These are phyloP conservation scores for Pseudocercospora musae DNA, from an alignment of 2,329 filamentous ascomycete genomes.

Conservation along the genomic window DNA sequence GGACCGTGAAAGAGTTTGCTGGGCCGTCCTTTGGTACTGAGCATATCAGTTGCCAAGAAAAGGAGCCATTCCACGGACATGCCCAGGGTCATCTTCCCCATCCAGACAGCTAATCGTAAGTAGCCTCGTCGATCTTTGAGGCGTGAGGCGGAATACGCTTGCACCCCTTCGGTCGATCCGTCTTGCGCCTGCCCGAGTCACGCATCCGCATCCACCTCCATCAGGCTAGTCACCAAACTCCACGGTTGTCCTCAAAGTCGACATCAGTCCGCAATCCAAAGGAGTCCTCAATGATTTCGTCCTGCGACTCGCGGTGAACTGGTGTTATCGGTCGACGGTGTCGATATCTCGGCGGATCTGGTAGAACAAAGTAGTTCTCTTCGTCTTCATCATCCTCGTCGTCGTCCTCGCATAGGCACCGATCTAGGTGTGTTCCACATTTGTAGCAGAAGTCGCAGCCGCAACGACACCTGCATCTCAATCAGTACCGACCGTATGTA, in stretches of 20 bases:
- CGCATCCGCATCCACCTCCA: neutral
- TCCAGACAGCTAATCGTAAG: neutral
- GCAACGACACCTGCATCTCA: slow-evolving; percentile 6
- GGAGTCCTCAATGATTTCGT: slow-evolving; percentile 16
- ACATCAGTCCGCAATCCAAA: neutral
- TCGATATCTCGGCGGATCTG: neutral
- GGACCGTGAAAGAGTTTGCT: too few relatives aligned
- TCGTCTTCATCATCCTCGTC: slow-evolving; percentile 12
- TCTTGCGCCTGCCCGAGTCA: neutral
- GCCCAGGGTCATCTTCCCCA: neutral
- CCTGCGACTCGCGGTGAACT: slow-evolving; percentile 1
- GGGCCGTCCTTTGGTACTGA: too few relatives aligned
- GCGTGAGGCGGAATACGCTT: neutral
- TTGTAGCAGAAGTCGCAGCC: slow-evolving; percentile 14
- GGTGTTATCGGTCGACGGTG: neutral
- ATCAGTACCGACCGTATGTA: neutral
- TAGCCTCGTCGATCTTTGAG: neutral
- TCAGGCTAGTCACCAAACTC: neutral
- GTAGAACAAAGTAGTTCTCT: neutral
- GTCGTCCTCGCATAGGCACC: slow-evolving; percentile 7
- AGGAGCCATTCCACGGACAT: neutral
- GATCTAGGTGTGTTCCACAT: slow-evolving; percentile 6
- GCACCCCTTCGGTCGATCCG: neutral
- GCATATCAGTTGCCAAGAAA: too few relatives aligned
- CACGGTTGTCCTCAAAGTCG: neutral